A percentile compares a stretch with the other conserved stretches of the same genome.
phyloP scores from a whole-genome alignment of 2,329 filamentous ascomycete species.

The Cytospora piceae region DNA sequence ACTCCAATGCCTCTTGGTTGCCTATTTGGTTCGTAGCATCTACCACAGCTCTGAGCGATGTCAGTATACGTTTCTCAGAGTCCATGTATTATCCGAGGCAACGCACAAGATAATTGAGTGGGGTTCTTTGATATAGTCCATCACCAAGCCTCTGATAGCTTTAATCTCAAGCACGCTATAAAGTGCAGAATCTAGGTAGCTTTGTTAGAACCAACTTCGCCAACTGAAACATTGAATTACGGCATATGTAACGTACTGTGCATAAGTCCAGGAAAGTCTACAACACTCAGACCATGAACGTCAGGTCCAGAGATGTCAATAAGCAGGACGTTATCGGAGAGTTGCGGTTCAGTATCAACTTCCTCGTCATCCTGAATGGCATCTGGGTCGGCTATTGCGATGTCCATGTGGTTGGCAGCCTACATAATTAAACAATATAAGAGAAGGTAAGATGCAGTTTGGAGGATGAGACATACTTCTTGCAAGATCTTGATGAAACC shows the following conservation, averaged over 20 bases:
- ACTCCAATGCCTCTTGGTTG: constrained; percentile 19
- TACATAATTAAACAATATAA: not conserved
- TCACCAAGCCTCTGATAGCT: constrained; percentile 15
- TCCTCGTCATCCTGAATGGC: not conserved
- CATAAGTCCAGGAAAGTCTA: constrained; percentile 27
- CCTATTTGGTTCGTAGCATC: constrained; percentile 14
- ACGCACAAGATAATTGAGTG: constrained; percentile 21
- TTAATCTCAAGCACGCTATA: constrained; percentile 2
- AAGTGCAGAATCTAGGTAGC: not conserved
- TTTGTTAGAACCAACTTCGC: not conserved
- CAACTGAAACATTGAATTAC: not conserved
- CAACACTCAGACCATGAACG: constrained; percentile 21
- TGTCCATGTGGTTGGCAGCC: not conserved
- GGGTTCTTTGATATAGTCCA: constrained; percentile 14
- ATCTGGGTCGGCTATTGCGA: not conserved
- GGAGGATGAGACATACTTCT: not conserved
- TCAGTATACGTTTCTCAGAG: not conserved
- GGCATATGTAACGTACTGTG: not conserved
- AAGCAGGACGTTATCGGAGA: constrained; percentile 28
- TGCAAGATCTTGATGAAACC: not conserved
- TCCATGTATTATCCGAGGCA: not conserved
- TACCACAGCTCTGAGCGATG: constrained; percentile 3
- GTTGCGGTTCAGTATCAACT: not conserved
- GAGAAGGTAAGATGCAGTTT: not conserved
- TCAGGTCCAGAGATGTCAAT: constrained; percentile 28